A percentile compares a stretch with the other conserved stretches of the same genome.
phyloP scores from a whole-genome alignment of 2,329 filamentous ascomycete species.

The Myriosclerotinia scirpicola region DNA sequence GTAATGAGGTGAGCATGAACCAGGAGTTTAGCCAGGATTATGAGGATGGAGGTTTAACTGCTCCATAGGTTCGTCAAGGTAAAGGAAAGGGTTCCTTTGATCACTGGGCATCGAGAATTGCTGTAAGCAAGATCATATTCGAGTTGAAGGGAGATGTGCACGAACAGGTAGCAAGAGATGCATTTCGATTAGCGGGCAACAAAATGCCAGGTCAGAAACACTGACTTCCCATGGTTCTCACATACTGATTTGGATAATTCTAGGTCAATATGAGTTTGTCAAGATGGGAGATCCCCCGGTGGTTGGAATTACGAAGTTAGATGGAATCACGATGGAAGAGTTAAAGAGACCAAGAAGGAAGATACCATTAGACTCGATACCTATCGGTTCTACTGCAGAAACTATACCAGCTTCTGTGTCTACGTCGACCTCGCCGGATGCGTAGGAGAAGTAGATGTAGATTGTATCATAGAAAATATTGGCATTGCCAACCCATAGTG shows the following conservation, averaged over 20 bases:
- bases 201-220: conserved; percentile 78
- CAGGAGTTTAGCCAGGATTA: neutral
- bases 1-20: conserved; percentile 71
- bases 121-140: conserved; percentile 88
- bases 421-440: conserved; percentile 35
- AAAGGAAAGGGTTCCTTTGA: conserved; percentile 98
- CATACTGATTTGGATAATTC: conserved; percentile 33
- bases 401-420: conserved; percentile 30
- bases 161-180: conserved; percentile 91
- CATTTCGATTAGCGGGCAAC: conserved; percentile 88
- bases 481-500: neutral
- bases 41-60: conserved; percentile 22
- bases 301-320: conserved; percentile 89
- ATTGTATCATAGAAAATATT: conserved; percentile 22
- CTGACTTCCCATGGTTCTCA: neutral
- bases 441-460: conserved; percentile 28
- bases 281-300: conserved; percentile 87
- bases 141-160: conserved; percentile 90
- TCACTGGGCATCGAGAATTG: conserved; percentile 88
- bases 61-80: conserved; percentile 81
- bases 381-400: conserved; percentile 28
- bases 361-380: conserved; percentile 34
- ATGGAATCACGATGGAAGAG: conserved; percentile 76
- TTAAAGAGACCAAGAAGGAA: conserved; percentile 74
- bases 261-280: conserved; percentile 87